These are phyloP conservation scores for Dothideomycetes sp. DNA, from an alignment of 2,329 filamentous ascomycete species.

Conservation along the genomic window DNA sequence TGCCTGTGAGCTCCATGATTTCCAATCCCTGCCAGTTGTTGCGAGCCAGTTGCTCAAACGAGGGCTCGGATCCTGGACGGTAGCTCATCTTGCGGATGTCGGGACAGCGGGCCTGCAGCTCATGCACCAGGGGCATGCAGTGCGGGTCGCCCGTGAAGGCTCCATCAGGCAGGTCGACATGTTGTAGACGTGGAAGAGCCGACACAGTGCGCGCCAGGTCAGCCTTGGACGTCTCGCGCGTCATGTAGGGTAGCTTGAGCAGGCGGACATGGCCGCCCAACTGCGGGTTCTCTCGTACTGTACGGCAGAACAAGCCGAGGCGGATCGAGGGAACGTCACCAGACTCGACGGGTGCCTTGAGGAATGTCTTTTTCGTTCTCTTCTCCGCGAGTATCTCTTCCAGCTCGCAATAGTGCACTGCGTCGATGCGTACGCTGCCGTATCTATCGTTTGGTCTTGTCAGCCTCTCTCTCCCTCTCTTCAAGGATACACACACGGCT, in stretches of 20 bases:
- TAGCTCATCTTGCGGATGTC: constrained; percentile 87
- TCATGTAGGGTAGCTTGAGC: constrained; percentile 90
- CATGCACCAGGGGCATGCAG: constrained; percentile 68
- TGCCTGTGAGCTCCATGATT: constrained; percentile 58
- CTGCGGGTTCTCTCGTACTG: constrained; percentile 66
- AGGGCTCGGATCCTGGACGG: constrained; percentile 64
- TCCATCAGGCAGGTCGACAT: constrained; percentile 83
- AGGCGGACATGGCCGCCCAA: constrained; percentile 64
- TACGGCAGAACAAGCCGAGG: constrained; percentile 69
- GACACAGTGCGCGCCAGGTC: constrained; percentile 80
- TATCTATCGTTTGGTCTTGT: constrained; percentile 48
- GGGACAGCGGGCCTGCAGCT: constrained; percentile 73
- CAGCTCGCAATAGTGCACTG: constrained; percentile 86
- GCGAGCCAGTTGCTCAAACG: constrained; percentile 59
- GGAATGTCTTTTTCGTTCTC: constrained; percentile 59
- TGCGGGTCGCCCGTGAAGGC: constrained; percentile 72
- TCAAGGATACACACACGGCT: not conserved
- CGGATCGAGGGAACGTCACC: constrained; percentile 71
- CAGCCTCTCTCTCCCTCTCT: constrained; percentile 35
- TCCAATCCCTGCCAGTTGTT: constrained; percentile 63
- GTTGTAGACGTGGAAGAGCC: constrained; percentile 73
- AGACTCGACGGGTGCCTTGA: constrained; percentile 53
- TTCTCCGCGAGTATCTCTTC: constrained; percentile 73
- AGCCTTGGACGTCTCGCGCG: constrained; percentile 74
- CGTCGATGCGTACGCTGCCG: constrained; percentile 82